These are phyloP conservation scores for Circinella minor DNA, from an alignment of 371 early-diverging fungal species.

Conservation along the genomic window DNA sequence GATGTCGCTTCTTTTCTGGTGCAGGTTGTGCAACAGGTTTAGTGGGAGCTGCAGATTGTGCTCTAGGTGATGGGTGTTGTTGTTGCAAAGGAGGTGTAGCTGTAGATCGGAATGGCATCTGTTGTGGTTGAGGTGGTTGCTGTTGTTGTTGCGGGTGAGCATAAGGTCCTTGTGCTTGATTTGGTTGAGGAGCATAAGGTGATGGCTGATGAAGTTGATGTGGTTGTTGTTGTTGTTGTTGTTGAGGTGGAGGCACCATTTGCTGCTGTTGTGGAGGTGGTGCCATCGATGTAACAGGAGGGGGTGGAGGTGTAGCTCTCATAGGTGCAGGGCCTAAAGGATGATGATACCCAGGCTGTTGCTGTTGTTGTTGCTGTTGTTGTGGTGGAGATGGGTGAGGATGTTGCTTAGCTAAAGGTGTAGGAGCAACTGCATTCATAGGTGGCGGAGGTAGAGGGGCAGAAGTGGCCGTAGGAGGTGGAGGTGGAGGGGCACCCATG, in stretches of 20 bases:
- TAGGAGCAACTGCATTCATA: constrained; percentile 39
- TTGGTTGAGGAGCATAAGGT: constrained; percentile 3
- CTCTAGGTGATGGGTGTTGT: constrained; percentile 12
- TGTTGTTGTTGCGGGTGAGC: constrained; percentile 15
- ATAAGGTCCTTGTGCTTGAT: background rate
- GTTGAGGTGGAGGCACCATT: constrained; percentile 1
- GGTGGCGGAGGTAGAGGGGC: constrained; percentile 41
- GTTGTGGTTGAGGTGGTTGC: constrained; percentile 4
- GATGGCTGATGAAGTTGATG: constrained; percentile 3
- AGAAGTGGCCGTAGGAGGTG: constrained; percentile 17
- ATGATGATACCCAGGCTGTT: background rate
- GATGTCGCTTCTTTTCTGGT: constrained; percentile 30
- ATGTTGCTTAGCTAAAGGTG: constrained; percentile 22
- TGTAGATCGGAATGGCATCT: background rate
- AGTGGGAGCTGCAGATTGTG: constrained; percentile 4
- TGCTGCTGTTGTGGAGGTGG: background rate
- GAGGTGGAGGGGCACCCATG: constrained; percentile 23
- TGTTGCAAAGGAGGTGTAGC: constrained; percentile 12
- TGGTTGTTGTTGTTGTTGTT: constrained; percentile 19
- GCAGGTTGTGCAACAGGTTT: constrained; percentile 22
- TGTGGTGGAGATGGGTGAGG: constrained; percentile 12
- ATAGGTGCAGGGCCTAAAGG: background rate
- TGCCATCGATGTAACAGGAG: constrained; percentile 7
- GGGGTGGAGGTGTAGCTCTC: constrained; percentile 2
- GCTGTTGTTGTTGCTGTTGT: constrained; percentile 1